A percentile compares a stretch with the other conserved stretches of the same genome.
phyloP scores from a whole-genome alignment of 371 early-diverging fungal genomes.

The Mortierella sp. region DNA sequence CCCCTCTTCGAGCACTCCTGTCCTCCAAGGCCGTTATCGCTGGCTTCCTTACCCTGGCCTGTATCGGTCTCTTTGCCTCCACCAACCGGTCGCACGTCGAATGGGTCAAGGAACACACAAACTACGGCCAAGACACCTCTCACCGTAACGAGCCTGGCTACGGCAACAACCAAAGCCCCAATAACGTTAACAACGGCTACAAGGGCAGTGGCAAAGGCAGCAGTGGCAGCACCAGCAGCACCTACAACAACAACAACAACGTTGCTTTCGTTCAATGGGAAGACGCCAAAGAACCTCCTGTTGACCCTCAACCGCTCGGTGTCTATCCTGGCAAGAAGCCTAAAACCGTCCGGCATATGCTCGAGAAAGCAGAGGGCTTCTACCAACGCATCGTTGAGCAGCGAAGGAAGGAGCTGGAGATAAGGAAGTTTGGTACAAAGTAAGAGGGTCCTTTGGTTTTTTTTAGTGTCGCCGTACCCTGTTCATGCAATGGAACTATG shows the following conservation, averaged over 20 bases:
- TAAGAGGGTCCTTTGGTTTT: slow-evolving; percentile 20
- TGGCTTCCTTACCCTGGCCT: slow-evolving; percentile 25
- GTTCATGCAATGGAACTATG: no score
- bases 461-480: neutral
- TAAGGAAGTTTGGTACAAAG: slow-evolving; percentile 17
- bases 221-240: neutral
- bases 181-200: neutral
- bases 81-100: slow-evolving; percentile 16
- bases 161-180: neutral
- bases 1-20: slow-evolving; percentile 31
- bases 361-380: slow-evolving; percentile 37
- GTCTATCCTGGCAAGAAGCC: slow-evolving; percentile 31
- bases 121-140: neutral
- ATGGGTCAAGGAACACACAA: slow-evolving; percentile 11
- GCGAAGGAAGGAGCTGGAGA: slow-evolving; percentile 13
- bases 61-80: slow-evolving; percentile 32
- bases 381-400: slow-evolving; percentile 31
- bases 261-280: slow-evolving; percentile 18
- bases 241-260: neutral
- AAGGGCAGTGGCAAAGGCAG: neutral
- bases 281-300: slow-evolving; percentile 18
- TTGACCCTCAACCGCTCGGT: slow-evolving; percentile 13
- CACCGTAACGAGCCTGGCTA: neutral
- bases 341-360: slow-evolving; percentile 24
- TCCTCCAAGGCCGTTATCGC: slow-evolving; percentile 42